Conservation (phyloP, 495 filamentous ascomycete genomes). For the Tuber melanosporum region DNA sequence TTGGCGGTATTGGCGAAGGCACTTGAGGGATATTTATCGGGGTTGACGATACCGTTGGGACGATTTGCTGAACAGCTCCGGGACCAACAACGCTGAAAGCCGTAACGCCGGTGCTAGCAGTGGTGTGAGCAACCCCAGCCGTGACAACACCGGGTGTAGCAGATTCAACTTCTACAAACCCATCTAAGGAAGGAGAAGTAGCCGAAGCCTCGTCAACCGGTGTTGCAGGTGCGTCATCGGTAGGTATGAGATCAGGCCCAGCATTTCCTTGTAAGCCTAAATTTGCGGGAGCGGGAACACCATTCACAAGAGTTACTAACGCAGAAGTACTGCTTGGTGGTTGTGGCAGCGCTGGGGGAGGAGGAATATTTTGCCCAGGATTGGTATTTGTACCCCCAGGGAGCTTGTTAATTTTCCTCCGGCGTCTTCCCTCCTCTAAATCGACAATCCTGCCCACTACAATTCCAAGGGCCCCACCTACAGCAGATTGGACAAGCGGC, state of each 20-base stretch:
- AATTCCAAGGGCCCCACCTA: slow-evolving; percentile 71
- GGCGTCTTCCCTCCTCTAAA: slow-evolving; percentile 42
- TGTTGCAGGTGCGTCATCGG: slow-evolving; percentile 16
- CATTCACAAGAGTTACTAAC: slow-evolving; percentile 18
- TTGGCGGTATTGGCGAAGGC: background rate
- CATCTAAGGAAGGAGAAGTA: background rate
- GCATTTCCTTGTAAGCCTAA: slow-evolving; percentile 16
- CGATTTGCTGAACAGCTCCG: slow-evolving; percentile 24
- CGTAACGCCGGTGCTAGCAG: background rate
- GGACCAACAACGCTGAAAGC: slow-evolving; percentile 30
- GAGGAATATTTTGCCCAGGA: background rate
- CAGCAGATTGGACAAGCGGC: slow-evolving; percentile 40
- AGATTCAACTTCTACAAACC: slow-evolving; percentile 27
- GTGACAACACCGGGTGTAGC: slow-evolving; percentile 18
- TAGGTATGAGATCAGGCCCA: slow-evolving; percentile 6
- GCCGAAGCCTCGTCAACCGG: slow-evolving; percentile 11
- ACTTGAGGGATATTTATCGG: slow-evolving; percentile 6
- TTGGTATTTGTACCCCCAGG: slow-evolving; percentile 5
- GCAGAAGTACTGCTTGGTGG: slow-evolving; percentile 9
- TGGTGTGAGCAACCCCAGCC: slow-evolving; percentile 16
- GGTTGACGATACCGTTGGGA: slow-evolving; percentile 10
- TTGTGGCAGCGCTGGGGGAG: background rate
- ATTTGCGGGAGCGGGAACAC: slow-evolving; percentile 18
- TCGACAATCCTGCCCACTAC: slow-evolving; percentile 61
- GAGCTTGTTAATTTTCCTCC: slow-evolving; percentile 16